Conservation (phyloP, 2,329 filamentous ascomycete genomes). For the Xylaria sp. region DNA sequence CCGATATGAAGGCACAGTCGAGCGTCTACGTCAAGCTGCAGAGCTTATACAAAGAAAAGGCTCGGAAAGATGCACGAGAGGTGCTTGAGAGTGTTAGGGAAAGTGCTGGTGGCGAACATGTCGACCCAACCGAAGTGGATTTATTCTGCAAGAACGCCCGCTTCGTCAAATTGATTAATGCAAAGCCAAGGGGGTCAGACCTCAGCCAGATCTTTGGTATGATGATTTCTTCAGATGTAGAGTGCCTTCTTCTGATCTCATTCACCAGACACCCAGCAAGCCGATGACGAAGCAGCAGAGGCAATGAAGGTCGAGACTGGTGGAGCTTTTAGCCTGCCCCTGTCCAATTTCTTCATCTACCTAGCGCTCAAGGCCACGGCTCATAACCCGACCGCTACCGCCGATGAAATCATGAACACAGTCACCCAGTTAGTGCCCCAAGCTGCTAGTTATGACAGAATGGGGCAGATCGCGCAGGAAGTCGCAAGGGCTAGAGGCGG, state of each 20-base stretch:
- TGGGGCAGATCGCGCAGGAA: constrained; percentile 69
- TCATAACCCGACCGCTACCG: constrained; percentile 56
- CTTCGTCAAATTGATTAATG: constrained; percentile 87
- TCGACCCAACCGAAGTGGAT: constrained; percentile 82
- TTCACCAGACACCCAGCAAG: constrained; percentile 62
- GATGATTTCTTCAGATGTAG: constrained; percentile 42
- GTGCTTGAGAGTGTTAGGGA: constrained; percentile 73
- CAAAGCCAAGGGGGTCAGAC: constrained; percentile 56
- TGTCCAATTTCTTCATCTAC: constrained; percentile 75
- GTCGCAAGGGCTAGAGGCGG: constrained; percentile 80
- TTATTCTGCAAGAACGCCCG: constrained; percentile 95
- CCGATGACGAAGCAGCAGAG: constrained; percentile 64
- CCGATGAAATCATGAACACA: constrained; percentile 64
- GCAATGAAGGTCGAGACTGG: constrained; percentile 53
- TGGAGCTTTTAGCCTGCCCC: constrained; percentile 55
- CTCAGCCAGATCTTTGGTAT: constrained; percentile 67
- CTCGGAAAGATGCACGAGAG: constrained; percentile 79
- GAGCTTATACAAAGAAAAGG: constrained; percentile 91
- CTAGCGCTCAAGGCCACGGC: constrained; percentile 70
- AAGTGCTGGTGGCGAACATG: constrained; percentile 59
- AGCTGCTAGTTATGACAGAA: constrained; percentile 61
- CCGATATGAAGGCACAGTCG: constrained; percentile 98
- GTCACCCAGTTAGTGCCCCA: constrained; percentile 58
- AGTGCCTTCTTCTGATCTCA: constrained; percentile 44
- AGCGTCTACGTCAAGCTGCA: constrained; percentile 90